Percentiles rank a stretch among this genome's conserved stretches.
phyloP scores from a whole-genome alignment of 108 stramenopile species.

The Stephanodiscus triporus region DNA sequence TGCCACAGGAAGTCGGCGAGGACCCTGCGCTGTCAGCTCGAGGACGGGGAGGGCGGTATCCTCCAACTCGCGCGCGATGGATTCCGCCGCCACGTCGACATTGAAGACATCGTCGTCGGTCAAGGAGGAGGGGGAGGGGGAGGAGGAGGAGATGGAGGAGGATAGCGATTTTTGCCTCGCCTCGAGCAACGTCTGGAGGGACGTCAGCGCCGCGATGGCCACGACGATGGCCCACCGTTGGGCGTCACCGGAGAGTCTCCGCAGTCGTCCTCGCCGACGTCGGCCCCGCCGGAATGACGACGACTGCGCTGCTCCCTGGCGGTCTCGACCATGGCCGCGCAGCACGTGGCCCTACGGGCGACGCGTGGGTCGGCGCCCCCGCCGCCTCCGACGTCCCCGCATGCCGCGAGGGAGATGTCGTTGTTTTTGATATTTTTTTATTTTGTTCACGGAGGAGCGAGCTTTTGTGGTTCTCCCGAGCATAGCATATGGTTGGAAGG shows the following conservation, averaged over 20 bases:
- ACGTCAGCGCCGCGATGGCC: conserved; percentile 27
- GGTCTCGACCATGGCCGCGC: conserved; percentile 32
- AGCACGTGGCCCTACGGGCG: conserved; percentile 19
- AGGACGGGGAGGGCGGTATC: no score
- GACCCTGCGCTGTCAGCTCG: conserved; percentile 20
- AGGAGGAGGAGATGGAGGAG: not conserved
- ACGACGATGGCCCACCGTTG: conserved; percentile 38
- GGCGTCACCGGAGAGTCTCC: conserved; percentile 19
- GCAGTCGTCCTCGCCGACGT: not conserved
- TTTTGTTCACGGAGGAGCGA: no score
- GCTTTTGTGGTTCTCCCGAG: no score
- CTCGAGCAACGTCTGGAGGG: conserved; percentile 20
- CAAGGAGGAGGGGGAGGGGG: no score
- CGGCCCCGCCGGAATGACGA: not conserved
- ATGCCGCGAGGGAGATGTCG: no score
- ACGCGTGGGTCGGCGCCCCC: conserved; percentile 11
- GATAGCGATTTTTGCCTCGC: conserved; percentile 8
- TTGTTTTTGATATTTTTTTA: no score
- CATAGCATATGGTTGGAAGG: no score
- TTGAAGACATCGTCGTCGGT: no score
- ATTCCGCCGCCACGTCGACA: conserved; percentile 4
- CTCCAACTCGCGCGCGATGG: conserved; percentile 8
- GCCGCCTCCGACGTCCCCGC: not conserved
- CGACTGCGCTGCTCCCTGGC: conserved; percentile 20
- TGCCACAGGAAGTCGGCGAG: conserved; percentile 34